Percentiles rank a stretch among this genome's conserved stretches.
These are phyloP conservation scores for Arthrobotrys sphaeroides DNA, from an alignment of 2,329 filamentous ascomycete genomes.

Conservation along the genomic window DNA sequence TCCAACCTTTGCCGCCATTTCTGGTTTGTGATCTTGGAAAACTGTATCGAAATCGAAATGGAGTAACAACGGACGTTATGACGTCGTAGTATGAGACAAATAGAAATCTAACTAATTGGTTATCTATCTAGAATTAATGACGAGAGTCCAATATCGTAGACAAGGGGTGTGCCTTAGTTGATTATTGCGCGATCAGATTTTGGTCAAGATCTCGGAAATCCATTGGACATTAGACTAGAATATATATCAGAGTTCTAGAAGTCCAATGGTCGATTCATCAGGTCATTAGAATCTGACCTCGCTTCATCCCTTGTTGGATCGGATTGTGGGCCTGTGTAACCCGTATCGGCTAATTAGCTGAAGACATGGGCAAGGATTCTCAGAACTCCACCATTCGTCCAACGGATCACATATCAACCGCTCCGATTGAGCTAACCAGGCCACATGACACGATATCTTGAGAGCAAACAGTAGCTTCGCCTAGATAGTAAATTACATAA, in stretches of 20 bases:
- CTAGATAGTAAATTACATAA: not conserved
- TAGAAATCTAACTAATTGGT: no score
- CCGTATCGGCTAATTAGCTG: slow-evolving; percentile 4
- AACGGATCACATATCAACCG: not conserved
- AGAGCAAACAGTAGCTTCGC: not conserved
- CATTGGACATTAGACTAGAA: not conserved
- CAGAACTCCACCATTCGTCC: not conserved
- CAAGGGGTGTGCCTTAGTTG: no score
- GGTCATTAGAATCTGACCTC: not conserved
- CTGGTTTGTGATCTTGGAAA: no score
- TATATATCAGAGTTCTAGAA: no score
- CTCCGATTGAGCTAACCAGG: not conserved
- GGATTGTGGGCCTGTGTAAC: slow-evolving; percentile 22
- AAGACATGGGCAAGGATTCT: not conserved
- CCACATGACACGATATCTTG: not conserved
- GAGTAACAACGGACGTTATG: no score
- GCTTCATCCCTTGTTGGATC: not conserved
- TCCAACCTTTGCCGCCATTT: not conserved
- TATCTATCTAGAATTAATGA: no score
- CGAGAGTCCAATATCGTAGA: no score
- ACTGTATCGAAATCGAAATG: no score
- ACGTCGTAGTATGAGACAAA: no score
- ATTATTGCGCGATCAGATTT: no score
- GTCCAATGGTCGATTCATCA: not conserved
- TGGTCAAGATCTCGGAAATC: not conserved